These are phyloP conservation scores for Fomitopsis betulina DNA, from an alignment of 1,284 basidiomycete genomes.

Conservation along the genomic window DNA sequence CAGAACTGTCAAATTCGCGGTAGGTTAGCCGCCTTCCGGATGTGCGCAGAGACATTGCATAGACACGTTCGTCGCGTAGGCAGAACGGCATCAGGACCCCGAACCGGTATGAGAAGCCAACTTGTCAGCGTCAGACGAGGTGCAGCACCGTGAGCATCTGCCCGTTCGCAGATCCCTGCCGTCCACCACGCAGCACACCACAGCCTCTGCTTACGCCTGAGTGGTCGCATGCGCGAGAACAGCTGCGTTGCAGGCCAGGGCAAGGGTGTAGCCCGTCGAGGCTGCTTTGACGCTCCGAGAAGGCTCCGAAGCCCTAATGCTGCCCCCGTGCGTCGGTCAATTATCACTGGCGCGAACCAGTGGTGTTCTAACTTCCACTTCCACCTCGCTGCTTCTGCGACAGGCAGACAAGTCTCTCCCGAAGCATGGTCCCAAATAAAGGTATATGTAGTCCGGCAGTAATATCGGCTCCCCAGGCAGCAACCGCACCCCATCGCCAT, in stretches of 20 bases:
- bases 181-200: not conserved
- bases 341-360: not conserved
- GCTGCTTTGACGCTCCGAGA: not conserved
- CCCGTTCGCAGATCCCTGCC: not conserved
- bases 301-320: not conserved
- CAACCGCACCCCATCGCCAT: too few relatives aligned
- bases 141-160: not conserved
- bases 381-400: not conserved
- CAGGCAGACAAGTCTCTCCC: not conserved
- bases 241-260: not conserved
- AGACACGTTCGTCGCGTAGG: slow-evolving; percentile 18
- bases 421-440: not conserved
- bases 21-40: slow-evolving; percentile 1
- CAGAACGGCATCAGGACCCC: slow-evolving; percentile 4
- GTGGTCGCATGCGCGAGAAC: not conserved
- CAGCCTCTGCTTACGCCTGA: not conserved
- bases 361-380: not conserved
- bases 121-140: not conserved
- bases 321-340: not conserved
- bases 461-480: not conserved
- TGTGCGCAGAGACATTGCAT: not conserved
- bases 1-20: slow-evolving; percentile 43
- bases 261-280: not conserved
- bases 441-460: not conserved
- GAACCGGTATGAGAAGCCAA: not conserved